Base-by-base conservation (phyloP, 306 rosid genomes). In the Alnus glutinosa region DNA sequence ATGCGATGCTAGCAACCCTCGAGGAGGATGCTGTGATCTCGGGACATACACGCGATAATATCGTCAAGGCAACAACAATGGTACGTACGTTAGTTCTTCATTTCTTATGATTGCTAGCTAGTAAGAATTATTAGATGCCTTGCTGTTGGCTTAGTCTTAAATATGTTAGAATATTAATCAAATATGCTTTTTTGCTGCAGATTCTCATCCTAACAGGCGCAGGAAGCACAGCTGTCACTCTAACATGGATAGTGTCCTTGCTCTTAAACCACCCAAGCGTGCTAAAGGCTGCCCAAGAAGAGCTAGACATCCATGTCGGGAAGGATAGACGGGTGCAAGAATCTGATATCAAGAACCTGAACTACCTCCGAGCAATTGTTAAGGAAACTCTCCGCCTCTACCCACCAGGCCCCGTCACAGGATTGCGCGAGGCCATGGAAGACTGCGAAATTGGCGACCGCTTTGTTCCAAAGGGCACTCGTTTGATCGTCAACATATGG, bases 1-100 rank as follows among this genome's bases (percentile, higher is more conserved):
- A 85, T 23, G 86, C 83, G 10, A 30, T 92, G 87, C 52, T 92
- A 18, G 70, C 89, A 10, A 50, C 12, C 2, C 81, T 88, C 7
- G 15, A 30, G 4, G 88, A 75, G n/a, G 49, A 85, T 3, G 75
- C 79, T 48, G 76, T 37, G 0, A 64, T 86, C 39, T 83, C 81
- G 66, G 89, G 92, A 13, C 82, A 89, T 23, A 47, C 77, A 46
- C 23, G 84, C 0, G 92, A 92, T 19, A 71, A 39, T 7, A 90
- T 86, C 61, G 82, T 92, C 83, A 92, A 90, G 85, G 95, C 93
- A 9, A 92, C 89, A 0, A 28, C 91, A 23, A 0, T 87, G 92
- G 37, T 34, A 23, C 28, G 97, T 92, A 87, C 0, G 75, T 57
- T 5, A 0, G 7, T 1, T 1, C 50, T 47, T 7, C 11, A 47